A percentile compares a stretch with the other conserved stretches of the same genome.
These are phyloP conservation scores for Paulownia fortunei DNA, from an alignment of 257 asterid species.

Conservation along the genomic window DNA sequence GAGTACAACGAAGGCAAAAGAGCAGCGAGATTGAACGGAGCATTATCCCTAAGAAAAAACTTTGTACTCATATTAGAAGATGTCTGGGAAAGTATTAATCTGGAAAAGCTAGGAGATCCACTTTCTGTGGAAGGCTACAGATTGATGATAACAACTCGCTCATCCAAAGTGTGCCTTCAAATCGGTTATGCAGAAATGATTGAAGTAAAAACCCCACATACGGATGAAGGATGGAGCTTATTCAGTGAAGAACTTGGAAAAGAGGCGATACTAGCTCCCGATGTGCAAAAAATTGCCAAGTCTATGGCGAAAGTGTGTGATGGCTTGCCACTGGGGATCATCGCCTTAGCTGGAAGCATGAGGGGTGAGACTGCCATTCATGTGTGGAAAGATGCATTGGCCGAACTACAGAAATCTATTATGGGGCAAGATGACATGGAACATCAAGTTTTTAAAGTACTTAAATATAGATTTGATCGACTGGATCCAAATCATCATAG, in stretches of 20 bases:
- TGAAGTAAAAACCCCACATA: conserved; percentile 7
- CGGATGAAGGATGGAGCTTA: conserved; percentile 26
- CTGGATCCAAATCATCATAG: conserved; percentile 14
- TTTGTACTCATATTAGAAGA: conserved; percentile 27
- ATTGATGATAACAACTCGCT: conserved; percentile 24
- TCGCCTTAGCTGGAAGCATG: too few relatives aligned
- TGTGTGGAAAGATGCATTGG: too few relatives aligned
- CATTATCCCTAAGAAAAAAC: neutral
- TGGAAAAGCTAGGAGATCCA: conserved; percentile 20
- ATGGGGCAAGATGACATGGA: too few relatives aligned
- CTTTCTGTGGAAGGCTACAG: neutral
- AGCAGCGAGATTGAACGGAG: neutral
- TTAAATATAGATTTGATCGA: conserved; percentile 28
- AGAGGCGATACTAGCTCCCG: neutral
- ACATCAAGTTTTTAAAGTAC: conserved; percentile 27
- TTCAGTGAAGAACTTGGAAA: conserved; percentile 6
- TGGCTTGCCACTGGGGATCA: too few relatives aligned
- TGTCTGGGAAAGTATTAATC: conserved; percentile 9
- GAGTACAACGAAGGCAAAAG: conserved; percentile 9
- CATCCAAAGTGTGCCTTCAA: conserved; percentile 13
- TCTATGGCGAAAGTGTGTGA: too few relatives aligned
- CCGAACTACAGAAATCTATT: too few relatives aligned
- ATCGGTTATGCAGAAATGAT: neutral
- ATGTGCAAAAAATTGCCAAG: too few relatives aligned
- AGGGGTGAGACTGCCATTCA: too few relatives aligned